Evolutionary conservation across 768 basidiomycete species (phyloP).

Genomic region (Tulasnella sp.): DNA sequence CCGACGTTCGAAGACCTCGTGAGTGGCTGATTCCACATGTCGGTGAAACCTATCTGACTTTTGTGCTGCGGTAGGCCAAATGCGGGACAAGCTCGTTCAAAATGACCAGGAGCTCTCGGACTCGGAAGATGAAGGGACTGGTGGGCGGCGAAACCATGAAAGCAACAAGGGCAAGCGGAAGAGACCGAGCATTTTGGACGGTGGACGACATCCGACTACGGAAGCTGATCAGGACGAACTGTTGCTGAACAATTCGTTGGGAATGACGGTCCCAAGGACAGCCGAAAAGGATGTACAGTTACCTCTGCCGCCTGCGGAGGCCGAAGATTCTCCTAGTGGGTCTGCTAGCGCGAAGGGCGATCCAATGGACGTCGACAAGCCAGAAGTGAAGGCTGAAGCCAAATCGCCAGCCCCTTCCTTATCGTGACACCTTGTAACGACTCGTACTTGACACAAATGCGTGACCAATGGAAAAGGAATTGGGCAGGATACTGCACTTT

Average conservation of each 20-base stretch:
- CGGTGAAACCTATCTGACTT: background rate
- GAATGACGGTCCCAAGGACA: background rate
- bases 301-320: background rate
- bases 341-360: background rate
- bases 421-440: background rate
- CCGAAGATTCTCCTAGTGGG: background rate
- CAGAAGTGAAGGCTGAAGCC: background rate
- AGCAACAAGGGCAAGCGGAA: slow-evolving; percentile 1
- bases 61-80: slow-evolving; percentile 32
- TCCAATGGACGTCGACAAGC: background rate
- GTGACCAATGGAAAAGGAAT: too few relatives aligned
- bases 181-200: slow-evolving; percentile 8
- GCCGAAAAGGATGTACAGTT: background rate
- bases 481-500: too few relatives aligned
- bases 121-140: slow-evolving; percentile 95
- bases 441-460: background rate
- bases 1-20: slow-evolving; percentile 64
- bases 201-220: background rate
- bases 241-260: background rate
- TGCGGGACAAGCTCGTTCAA: slow-evolving; percentile 73
- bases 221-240: background rate
- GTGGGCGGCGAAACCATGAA: slow-evolving; percentile 54
- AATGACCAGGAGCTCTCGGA: slow-evolving; percentile 86
- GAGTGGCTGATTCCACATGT: slow-evolving; percentile 15
- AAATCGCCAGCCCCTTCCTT: background rate